Percentiles rank a stretch among this genome's conserved stretches.
phyloP scores from a whole-genome alignment of 2,329 filamentous ascomycete species.

The Fusarium solani-melongenae region DNA sequence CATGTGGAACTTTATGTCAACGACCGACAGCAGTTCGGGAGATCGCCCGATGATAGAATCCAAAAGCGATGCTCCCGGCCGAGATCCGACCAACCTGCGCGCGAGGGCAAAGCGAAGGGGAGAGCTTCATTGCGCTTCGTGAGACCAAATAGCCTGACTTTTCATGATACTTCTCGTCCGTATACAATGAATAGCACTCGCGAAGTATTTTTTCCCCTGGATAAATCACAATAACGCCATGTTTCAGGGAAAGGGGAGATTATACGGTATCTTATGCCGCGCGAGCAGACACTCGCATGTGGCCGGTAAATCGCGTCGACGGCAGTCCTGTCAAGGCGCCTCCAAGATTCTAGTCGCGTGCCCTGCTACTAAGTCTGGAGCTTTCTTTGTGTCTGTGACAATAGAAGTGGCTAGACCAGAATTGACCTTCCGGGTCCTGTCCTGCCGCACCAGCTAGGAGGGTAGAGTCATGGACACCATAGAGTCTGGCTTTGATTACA shows the following conservation, averaged over 20 bases:
- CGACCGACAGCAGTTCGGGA: neutral
- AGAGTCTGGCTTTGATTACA: neutral
- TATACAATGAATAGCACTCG: neutral
- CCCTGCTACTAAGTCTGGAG: neutral
- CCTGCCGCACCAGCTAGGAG: neutral
- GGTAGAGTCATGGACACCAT: neutral
- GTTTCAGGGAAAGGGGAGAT: neutral
- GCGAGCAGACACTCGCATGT: neutral
- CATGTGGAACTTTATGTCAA: neutral
- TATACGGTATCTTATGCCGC: neutral
- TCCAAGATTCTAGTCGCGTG: neutral
- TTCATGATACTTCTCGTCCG: neutral
- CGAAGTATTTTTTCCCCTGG: too few relatives aligned
- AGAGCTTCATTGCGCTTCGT: neutral
- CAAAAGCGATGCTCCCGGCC: neutral
- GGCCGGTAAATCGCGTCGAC: neutral
- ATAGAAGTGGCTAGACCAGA: neutral
- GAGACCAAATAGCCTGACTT: neutral
- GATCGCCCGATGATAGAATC: neutral
- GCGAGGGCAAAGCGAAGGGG: neutral
- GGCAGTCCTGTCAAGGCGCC: neutral
- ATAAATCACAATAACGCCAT: neutral
- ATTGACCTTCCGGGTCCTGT: neutral
- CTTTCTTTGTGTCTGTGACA: neutral
- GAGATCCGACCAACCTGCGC: neutral